These are phyloP conservation scores for Pyricularia pennisetigena DNA, from an alignment of 2,329 filamentous ascomycete species.

Conservation along the genomic window DNA sequence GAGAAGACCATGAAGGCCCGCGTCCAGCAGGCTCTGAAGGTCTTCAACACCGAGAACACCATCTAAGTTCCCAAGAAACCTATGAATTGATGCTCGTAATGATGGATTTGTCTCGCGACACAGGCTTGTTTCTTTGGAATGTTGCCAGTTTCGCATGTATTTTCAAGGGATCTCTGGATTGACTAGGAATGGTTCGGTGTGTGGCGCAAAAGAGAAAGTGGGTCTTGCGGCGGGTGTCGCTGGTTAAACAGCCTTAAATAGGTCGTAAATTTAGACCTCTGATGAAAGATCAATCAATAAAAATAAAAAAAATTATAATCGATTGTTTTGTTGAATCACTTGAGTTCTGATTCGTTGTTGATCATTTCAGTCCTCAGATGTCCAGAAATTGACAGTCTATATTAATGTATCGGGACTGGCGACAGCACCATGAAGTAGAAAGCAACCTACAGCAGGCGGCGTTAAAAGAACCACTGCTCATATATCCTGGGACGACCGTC, in stretches of 20 bases:
- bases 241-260: background rate
- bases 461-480: no score
- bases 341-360: background rate
- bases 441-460: no score
- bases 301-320: background rate
- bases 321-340: background rate
- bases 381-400: no score
- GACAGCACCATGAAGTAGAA: no score
- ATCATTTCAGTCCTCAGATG: no score
- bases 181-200: background rate
- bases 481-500: no score
- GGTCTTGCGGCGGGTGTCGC: background rate
- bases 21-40: slow-evolving; percentile 69
- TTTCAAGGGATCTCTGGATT: background rate
- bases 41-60: slow-evolving; percentile 81
- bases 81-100: background rate
- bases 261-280: background rate
- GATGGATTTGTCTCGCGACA: background rate
- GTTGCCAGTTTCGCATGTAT: background rate
- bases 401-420: no score
- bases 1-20: slow-evolving; percentile 93
- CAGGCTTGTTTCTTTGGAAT: background rate
- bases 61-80: slow-evolving; percentile 41
- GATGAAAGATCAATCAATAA: background rate
- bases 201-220: background rate